A percentile compares a stretch with the other conserved stretches of the same genome.
phyloP scores from a whole-genome alignment of 805 yeast species.

The Candida argentea region DNA sequence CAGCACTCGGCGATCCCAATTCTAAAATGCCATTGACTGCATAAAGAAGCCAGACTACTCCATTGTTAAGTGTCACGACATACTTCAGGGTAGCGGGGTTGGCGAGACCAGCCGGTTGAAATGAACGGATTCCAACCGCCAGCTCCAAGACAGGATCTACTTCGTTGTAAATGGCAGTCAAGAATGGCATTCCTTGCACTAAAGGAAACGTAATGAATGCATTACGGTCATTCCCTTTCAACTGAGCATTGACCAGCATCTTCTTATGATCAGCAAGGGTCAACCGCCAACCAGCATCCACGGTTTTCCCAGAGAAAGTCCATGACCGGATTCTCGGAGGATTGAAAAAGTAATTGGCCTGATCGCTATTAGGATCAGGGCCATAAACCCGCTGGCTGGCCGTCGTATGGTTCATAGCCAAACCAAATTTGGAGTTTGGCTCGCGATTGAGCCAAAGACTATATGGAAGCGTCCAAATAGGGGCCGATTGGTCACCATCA shows the following conservation, averaged over 20 bases:
- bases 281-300: constrained; percentile 9
- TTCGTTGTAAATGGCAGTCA: constrained; percentile 42
- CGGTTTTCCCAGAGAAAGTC: constrained; percentile 25
- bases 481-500: constrained; percentile 54
- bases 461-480: constrained; percentile 79
- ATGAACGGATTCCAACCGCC: constrained; percentile 51
- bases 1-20: constrained; percentile 22
- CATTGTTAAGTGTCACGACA: constrained; percentile 42
- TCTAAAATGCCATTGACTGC: constrained; percentile 38
- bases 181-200: constrained; percentile 77
- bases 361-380: constrained; percentile 42
- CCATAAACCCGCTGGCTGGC: constrained; percentile 59
- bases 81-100: constrained; percentile 40
- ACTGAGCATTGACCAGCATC: constrained; percentile 19
- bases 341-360: constrained; percentile 53
- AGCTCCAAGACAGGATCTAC: constrained; percentile 32
- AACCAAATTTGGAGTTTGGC: constrained; percentile 40
- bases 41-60: constrained; percentile 49
- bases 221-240: constrained; percentile 6
- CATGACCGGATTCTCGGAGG: constrained; percentile 61
- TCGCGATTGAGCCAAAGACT: constrained; percentile 56
- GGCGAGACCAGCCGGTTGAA: constrained; percentile 20
- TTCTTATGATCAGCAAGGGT: constrained; percentile 18
- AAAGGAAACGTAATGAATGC: constrained; percentile 34
- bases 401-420: constrained; percentile 58